Conservation (phyloP, 192 early-diverging fungal species). For the Coemansia sp. region DNA sequence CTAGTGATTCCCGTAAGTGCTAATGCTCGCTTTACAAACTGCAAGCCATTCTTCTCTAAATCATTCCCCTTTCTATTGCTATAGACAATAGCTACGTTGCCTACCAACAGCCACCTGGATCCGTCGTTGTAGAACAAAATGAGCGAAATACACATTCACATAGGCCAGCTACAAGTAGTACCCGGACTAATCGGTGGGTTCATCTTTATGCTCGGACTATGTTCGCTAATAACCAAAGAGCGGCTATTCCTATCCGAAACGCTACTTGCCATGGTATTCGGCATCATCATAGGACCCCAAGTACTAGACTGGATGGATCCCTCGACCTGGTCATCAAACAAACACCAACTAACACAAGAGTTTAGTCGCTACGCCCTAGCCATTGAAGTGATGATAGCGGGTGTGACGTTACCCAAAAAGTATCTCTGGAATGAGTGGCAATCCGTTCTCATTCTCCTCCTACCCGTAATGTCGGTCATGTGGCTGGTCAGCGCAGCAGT, state of each 20-base stretch:
- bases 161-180: constrained; percentile 37
- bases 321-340: constrained; percentile 52
- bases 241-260: constrained; percentile 71
- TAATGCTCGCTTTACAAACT: too few species aligned
- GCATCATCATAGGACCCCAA: constrained; percentile 80
- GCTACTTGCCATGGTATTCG: constrained; percentile 78
- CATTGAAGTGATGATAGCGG: constrained; percentile 84
- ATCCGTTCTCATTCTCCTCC: constrained; percentile 66
- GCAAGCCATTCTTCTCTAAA: too few species aligned
- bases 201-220: constrained; percentile 64
- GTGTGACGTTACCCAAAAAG: constrained; percentile 75
- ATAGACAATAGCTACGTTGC: too few species aligned
- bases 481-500: constrained; percentile 70
- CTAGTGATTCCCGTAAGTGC: too few species aligned
- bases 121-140: not conserved
- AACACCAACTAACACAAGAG: constrained; percentile 62
- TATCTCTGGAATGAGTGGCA: constrained; percentile 68
- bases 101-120: not conserved
- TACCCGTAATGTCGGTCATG: constrained; percentile 81
- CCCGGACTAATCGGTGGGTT: constrained; percentile 68
- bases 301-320: constrained; percentile 73
- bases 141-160: constrained; percentile 38
- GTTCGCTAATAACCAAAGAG: constrained; percentile 67
- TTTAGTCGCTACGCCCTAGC: constrained; percentile 77
- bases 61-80: too few species aligned